Conservation (phyloP, 164 flowering plant species). For the Tinospora cordifolia region DNA sequence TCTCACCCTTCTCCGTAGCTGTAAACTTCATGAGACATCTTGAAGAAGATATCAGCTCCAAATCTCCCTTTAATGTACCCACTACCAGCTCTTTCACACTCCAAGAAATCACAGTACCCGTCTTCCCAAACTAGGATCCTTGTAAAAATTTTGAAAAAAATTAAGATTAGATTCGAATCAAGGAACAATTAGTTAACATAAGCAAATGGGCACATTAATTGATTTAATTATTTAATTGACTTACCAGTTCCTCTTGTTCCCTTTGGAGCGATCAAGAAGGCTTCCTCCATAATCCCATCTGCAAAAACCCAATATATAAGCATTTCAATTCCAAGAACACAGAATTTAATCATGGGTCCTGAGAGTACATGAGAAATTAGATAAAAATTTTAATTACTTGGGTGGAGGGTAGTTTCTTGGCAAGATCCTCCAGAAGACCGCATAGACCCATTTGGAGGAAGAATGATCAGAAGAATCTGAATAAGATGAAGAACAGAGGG, state of each 20-base stretch:
- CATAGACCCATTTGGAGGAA: slow-evolving; percentile 65
- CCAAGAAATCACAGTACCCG: slow-evolving; percentile 62
- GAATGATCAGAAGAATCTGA: slow-evolving; percentile 23
- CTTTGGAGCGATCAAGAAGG: slow-evolving; percentile 60
- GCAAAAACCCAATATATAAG: slow-evolving; percentile 24
- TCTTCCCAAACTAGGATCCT: slow-evolving; percentile 95
- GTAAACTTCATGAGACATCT: slow-evolving; percentile 84
- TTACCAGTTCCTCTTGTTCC: slow-evolving; percentile 82
- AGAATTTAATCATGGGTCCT: not conserved
- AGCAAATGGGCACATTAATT: not conserved
- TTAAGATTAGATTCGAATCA: slow-evolving; percentile 12
- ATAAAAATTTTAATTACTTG: slow-evolving; percentile 46
- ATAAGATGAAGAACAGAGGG: slow-evolving; percentile 34
- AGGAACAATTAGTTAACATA: not conserved
- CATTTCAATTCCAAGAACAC: not conserved
- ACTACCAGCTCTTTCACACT: slow-evolving; percentile 45
- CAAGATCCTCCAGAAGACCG: slow-evolving; percentile 69
- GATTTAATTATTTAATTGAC: not conserved
- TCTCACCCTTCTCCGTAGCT: slow-evolving; percentile 78
- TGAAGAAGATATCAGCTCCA: slow-evolving; percentile 73
- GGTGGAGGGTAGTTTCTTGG: slow-evolving; percentile 84
- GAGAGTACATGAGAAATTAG: no score
- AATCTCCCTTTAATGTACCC: slow-evolving; percentile 41
- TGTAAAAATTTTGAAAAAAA: slow-evolving; percentile 9
- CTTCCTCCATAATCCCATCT: slow-evolving; percentile 79